These are phyloP conservation scores for Microcos paniculata DNA, from an alignment of 345 rosid genomes.

Conservation along the genomic window DNA sequence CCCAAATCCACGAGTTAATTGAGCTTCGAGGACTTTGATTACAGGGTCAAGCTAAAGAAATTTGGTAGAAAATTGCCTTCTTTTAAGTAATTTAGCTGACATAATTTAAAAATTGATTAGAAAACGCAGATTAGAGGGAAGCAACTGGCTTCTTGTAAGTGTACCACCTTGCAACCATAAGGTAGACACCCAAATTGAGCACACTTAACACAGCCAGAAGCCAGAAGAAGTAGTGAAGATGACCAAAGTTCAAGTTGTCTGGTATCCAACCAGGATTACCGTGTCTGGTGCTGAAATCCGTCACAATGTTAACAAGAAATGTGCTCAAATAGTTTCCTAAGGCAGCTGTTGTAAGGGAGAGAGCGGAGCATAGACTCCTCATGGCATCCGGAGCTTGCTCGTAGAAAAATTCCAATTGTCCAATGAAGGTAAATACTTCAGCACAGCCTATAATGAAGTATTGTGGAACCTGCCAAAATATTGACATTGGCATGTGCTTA, in stretches of 20 bases:
- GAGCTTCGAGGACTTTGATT: not conserved
- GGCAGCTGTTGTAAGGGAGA: slow-evolving; percentile 43
- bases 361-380: slow-evolving; percentile 54
- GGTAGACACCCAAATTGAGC: slow-evolving; percentile 20
- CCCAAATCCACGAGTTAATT: not conserved
- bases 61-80: not conserved
- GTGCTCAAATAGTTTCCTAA: slow-evolving; percentile 49
- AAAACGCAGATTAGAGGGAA: not conserved
- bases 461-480: slow-evolving; percentile 35
- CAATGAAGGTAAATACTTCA: slow-evolving; percentile 52
- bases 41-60: not conserved
- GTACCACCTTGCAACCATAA: slow-evolving; percentile 24
- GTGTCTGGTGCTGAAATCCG: slow-evolving; percentile 31
- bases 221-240: slow-evolving; percentile 47
- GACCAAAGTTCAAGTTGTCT: slow-evolving; percentile 47
- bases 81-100: not conserved
- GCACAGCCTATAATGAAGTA: slow-evolving; percentile 49
- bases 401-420: slow-evolving; percentile 48
- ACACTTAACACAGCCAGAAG: slow-evolving; percentile 18
- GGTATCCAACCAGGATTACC: slow-evolving; percentile 52
- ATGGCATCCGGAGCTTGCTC: slow-evolving; percentile 55
- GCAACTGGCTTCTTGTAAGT: slow-evolving; percentile 18
- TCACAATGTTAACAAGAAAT: slow-evolving; percentile 38
- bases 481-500: slow-evolving; percentile 24
- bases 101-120: not conserved